Conservation (phyloP, 495 filamentous ascomycete species). For the Sporormia fimetaria region DNA sequence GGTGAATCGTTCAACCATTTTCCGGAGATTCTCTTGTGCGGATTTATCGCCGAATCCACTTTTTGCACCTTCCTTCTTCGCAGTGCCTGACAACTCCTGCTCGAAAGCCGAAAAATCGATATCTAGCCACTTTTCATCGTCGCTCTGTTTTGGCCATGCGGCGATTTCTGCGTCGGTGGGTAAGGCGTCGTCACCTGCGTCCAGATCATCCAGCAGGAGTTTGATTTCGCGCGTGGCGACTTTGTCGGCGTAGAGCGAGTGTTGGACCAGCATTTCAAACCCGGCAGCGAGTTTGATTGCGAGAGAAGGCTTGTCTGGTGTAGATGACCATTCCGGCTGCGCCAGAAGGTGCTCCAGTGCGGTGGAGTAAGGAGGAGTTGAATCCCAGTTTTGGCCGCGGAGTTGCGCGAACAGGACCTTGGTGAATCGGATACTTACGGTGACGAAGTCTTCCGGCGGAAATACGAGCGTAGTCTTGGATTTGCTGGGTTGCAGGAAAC, state of each 20-base stretch:
- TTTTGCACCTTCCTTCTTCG: constrained; percentile 27
- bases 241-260: constrained; percentile 54
- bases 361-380: constrained; percentile 38
- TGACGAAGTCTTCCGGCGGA: constrained; percentile 66
- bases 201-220: constrained; percentile 61
- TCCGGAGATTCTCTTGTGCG: constrained; percentile 71
- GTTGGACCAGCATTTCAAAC: constrained; percentile 73
- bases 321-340: constrained; percentile 30
- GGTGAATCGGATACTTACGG: constrained; percentile 67
- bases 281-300: constrained; percentile 87
- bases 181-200: constrained; percentile 46
- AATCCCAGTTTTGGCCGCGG: constrained; percentile 71
- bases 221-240: constrained; percentile 58
- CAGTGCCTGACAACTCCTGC: constrained; percentile 53
- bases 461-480: constrained; percentile 42
- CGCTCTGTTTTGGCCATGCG: constrained; percentile 54
- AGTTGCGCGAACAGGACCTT: constrained; percentile 85
- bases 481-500: constrained; percentile 48
- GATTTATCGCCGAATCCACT: constrained; percentile 62
- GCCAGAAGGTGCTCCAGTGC: constrained; percentile 37
- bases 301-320: constrained; percentile 42
- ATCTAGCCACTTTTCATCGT: constrained; percentile 87
- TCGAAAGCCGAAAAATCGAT: constrained; percentile 87
- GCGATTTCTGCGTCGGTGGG: constrained; percentile 65
- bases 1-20: constrained; percentile 85